These are phyloP conservation scores for Symbiodinium pilosum DNA, from an alignment of 73 alveolate genomes.

Conservation along the genomic window DNA sequence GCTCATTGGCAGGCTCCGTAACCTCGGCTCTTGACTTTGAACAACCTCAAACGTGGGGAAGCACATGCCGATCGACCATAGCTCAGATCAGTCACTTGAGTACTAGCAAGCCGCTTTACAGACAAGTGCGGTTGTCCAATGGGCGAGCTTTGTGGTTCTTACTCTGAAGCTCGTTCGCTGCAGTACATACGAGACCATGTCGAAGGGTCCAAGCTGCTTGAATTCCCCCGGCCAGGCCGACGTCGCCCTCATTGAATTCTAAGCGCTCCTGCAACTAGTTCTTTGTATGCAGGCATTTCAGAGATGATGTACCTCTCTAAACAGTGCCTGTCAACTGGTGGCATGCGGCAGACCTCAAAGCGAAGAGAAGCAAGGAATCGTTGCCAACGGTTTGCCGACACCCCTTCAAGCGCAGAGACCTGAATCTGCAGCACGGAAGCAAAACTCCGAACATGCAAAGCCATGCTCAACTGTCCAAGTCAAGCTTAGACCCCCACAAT, in stretches of 20 bases:
- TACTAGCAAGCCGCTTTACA: too few species aligned
- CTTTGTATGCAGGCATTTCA: too few species aligned
- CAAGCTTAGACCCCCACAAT: not conserved
- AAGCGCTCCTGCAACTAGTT: slow-evolving; percentile 47
- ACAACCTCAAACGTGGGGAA: too few species aligned
- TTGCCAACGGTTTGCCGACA: slow-evolving; percentile 45
- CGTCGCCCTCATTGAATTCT: slow-evolving; percentile 90
- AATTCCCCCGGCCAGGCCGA: slow-evolving; percentile 88
- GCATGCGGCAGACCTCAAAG: slow-evolving; percentile 39
- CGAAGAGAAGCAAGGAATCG: slow-evolving; percentile 33
- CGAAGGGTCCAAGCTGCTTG: slow-evolving; percentile 12
- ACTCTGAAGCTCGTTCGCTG: too few species aligned
- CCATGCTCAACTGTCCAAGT: not conserved
- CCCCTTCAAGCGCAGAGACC: slow-evolving; percentile 66
- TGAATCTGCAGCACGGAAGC: not conserved
- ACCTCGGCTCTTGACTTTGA: slow-evolving; percentile 32
- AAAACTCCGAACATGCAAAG: not conserved
- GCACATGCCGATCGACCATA: too few species aligned
- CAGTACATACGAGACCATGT: too few species aligned
- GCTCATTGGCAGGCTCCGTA: slow-evolving; percentile 88
- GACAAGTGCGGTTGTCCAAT: too few species aligned
- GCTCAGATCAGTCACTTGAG: too few species aligned
- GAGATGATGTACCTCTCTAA: too few species aligned
- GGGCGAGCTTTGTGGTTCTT: too few species aligned
- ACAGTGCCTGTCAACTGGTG: too few species aligned